Base-by-base conservation (phyloP, 1,139 yeast genomes). In the Debaryomyces nepalensis region DNA sequence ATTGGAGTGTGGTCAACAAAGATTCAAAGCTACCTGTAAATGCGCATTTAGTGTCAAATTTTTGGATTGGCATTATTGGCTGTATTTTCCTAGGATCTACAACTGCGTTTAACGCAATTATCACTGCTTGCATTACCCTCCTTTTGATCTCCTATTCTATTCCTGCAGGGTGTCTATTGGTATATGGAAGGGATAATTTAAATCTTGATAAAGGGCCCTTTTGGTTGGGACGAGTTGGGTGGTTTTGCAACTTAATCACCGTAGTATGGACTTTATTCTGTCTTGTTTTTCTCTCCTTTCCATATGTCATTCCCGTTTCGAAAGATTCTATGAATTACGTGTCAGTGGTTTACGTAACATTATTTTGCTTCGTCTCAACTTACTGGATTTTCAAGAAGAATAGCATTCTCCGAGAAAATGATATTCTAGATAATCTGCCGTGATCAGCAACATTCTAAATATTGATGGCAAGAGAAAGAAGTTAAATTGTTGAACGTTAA, bases 261-360 rank as follows among this genome's bases (percentile, higher is more conserved):
- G 1, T 37, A 21, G 12, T 22, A 41, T 75, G 79, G 79, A 61
- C 78, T 1, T 22, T 66, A 0, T 74, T 74, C 49, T 64, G 75
- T 24, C 49, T 70, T 7, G 58, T 72, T 2, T 72, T 75, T 53
- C 71, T 64, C 50, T 69, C 74, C 33, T 65, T 75, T 51, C 79
- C 79, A 1, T 52, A 68, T 7, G 66, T 61, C n/a, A 64, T 71
- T 66, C 80, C 80, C 0, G 79, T 65, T 2, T 53, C 66, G 9
- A 68, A 69, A 20, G 68, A 66, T 4, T 66, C 66, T 45, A 73
- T 74, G 80, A 75, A 75, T 51, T 74, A 74, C 48, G 74, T 72
- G 2, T 58, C 64, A 30, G 77, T 61, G 5, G 78, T 73, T 4
- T 57, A 71, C 42, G 75, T 59, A 0, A 68, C 64, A 4, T 67